These are phyloP conservation scores for Allantophomopsis cytisporea DNA, from an alignment of 2,329 filamentous ascomycete species.

Conservation along the genomic window DNA sequence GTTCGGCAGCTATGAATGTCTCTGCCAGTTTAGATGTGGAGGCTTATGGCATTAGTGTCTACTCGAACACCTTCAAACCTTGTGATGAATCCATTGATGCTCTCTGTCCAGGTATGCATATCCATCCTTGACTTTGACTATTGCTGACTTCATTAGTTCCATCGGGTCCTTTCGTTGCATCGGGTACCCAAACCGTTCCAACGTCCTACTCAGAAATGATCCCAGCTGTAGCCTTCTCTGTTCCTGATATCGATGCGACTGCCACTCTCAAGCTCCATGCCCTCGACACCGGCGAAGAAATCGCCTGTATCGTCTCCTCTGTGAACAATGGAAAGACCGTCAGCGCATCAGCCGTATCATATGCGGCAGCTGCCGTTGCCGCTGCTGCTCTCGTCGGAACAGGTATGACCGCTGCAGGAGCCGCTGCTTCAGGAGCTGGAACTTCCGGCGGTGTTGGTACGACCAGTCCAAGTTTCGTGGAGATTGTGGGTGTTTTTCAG, in stretches of 20 bases:
- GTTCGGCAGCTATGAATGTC: slow-evolving; percentile 63
- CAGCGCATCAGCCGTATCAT: slow-evolving; percentile 62
- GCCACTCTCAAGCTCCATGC: slow-evolving; percentile 66
- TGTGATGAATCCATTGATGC: slow-evolving; percentile 60
- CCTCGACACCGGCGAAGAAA: slow-evolving; percentile 40
- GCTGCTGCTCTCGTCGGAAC: slow-evolving; percentile 68
- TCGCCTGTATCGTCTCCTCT: slow-evolving; percentile 73
- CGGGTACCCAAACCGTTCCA: slow-evolving; percentile 60
- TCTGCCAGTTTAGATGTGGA: slow-evolving; percentile 61
- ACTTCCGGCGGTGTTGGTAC: slow-evolving; percentile 42
- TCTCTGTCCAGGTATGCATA: slow-evolving; percentile 63
- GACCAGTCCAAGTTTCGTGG: slow-evolving; percentile 70
- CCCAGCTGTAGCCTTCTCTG: slow-evolving; percentile 74
- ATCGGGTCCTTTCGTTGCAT: slow-evolving; percentile 57
- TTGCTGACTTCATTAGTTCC: slow-evolving; percentile 40
- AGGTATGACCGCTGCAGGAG: slow-evolving; percentile 55
- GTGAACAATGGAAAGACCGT: slow-evolving; percentile 83
- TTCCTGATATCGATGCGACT: slow-evolving; percentile 81
- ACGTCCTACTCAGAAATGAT: slow-evolving; percentile 59
- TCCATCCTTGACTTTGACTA: neutral
- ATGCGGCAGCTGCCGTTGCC: slow-evolving; percentile 71
- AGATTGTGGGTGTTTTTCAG: slow-evolving; percentile 85
- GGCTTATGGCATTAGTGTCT: slow-evolving; percentile 76
- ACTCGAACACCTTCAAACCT: slow-evolving; percentile 70
- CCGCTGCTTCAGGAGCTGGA: slow-evolving; percentile 35